Percentiles rank a stretch among this genome's conserved stretches.
phyloP scores from a whole-genome alignment of 108 stramenopile genomes.

The Schizochytrium sp. region DNA sequence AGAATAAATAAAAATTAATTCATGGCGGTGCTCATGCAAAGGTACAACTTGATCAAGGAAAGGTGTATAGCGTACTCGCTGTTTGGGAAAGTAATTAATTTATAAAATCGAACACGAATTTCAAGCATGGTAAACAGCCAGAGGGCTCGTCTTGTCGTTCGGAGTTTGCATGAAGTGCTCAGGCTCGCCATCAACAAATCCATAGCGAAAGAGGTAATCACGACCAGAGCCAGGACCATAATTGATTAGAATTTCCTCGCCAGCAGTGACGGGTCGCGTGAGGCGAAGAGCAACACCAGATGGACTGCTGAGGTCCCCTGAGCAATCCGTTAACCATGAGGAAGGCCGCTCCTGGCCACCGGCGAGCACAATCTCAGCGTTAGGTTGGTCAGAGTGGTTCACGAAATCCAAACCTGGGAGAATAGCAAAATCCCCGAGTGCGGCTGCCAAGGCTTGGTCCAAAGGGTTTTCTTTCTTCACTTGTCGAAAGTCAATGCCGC shows the following conservation, averaged over 20 bases:
- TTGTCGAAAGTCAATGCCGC: conserved; percentile 5
- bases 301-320: neutral
- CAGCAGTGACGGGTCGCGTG: neutral
- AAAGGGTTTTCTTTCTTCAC: neutral
- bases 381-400: conserved; percentile 49
- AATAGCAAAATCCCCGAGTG: conserved; percentile 27
- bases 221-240: neutral
- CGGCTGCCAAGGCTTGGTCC: neutral
- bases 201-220: conserved; percentile 12
- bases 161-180: neutral
- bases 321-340: neutral
- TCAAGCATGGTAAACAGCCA: too few relatives aligned
- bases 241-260: conserved; percentile 33
- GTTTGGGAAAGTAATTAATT: too few relatives aligned
- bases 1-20: too few relatives aligned
- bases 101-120: too few relatives aligned
- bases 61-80: too few relatives aligned
- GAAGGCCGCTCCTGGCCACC: neutral
- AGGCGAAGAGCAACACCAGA: neutral
- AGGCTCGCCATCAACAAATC: neutral
- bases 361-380: conserved; percentile 30
- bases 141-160: too few relatives aligned
- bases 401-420: conserved; percentile 39
- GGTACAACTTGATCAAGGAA: too few relatives aligned
- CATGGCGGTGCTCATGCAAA: too few relatives aligned